Evolutionary conservation across 2,329 filamentous ascomycete species (phyloP).

Genomic region (Xylariomycetidae sp.): DNA sequence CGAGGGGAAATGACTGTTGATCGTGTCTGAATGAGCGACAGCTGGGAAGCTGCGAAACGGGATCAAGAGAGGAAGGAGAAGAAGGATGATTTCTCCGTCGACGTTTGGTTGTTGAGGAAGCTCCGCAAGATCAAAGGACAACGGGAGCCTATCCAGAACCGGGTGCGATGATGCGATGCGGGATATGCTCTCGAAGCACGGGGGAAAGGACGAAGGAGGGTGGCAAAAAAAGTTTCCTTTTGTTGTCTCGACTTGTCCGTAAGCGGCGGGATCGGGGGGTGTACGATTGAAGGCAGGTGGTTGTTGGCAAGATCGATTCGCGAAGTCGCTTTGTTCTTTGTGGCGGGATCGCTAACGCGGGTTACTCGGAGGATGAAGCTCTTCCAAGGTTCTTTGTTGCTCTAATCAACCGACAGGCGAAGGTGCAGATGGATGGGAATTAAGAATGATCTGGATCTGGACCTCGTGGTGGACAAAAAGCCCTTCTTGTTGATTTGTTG

Average conservation of each 20-base stretch:
- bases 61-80: conserved; percentile 13
- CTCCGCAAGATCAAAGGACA: conserved; percentile 4
- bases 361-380: too few relatives aligned
- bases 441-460: not conserved
- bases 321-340: not conserved
- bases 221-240: too few relatives aligned
- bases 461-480: not conserved
- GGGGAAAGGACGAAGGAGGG: too few relatives aligned
- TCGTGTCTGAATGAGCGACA: conserved; percentile 24
- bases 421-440: not conserved
- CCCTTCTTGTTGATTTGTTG: not conserved
- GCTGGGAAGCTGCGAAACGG: conserved; percentile 7
- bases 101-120: conserved; percentile 6
- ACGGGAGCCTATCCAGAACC: too few relatives aligned
- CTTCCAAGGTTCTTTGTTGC: too few relatives aligned
- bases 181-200: not conserved
- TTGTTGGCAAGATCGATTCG: not conserved
- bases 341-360: too few relatives aligned
- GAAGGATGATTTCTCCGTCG: conserved; percentile 12
- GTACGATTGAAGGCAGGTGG: not conserved
- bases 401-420: not conserved
- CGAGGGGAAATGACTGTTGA: conserved; percentile 6
- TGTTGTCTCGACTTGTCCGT: conserved; percentile 2
- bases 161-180: not conserved
- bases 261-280: not conserved